Evolutionary conservation across 257 asterid species (phyloP).

Genomic region (Solanum virginianum): DNA sequence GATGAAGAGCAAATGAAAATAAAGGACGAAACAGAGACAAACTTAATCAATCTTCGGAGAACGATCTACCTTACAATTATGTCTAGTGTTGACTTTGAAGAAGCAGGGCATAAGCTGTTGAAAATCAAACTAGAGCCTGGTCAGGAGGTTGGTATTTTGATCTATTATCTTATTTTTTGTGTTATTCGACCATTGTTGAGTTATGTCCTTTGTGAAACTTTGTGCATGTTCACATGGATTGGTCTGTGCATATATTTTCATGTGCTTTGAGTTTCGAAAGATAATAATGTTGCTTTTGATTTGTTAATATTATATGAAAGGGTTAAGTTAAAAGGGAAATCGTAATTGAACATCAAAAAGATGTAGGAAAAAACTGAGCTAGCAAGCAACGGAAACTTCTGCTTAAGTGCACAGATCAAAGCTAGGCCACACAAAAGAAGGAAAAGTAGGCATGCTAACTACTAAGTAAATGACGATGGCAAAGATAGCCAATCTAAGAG

Average conservation of each 20-base stretch:
- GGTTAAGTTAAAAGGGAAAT: neutral
- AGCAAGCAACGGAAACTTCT: too few species aligned
- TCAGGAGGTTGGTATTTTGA: constrained; percentile 55
- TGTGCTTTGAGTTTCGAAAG: neutral
- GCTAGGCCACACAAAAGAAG: too few species aligned
- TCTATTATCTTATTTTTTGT: neutral
- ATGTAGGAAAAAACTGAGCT: neutral
- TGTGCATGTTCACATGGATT: neutral
- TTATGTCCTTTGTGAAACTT: neutral
- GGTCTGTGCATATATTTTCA: neutral
- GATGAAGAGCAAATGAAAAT: constrained; percentile 80
- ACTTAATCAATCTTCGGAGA: constrained; percentile 75
- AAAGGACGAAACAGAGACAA: constrained; percentile 85
- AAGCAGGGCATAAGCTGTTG: constrained; percentile 83
- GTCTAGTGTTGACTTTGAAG: constrained; percentile 97
- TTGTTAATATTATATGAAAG: neutral
- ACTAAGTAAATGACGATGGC: too few species aligned
- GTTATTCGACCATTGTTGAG: neutral
- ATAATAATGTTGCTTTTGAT: neutral
- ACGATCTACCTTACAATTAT: constrained; percentile 87
- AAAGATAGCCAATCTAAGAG: too few species aligned
- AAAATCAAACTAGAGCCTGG: constrained; percentile 93
- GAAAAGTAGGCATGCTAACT: too few species aligned
- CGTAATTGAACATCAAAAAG: neutral
- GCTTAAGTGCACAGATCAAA: too few species aligned